Evolutionary conservation across 163 green algal genomes (phyloP).

Genomic region (Scenedesmus sp.): DNA sequence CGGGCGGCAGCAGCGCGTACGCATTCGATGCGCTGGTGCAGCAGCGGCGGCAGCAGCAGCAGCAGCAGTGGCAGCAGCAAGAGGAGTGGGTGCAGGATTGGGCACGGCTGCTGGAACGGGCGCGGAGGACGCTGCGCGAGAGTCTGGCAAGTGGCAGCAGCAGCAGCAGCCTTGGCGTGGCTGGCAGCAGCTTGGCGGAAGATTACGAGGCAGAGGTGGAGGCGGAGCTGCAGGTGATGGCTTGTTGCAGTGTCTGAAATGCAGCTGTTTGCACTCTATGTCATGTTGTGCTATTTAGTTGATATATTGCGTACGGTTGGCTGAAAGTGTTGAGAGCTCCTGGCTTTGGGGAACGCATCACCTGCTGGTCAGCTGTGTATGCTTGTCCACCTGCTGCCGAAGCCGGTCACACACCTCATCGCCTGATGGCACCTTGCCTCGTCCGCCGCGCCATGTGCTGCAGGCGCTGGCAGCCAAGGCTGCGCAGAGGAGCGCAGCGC

Average conservation of each 20-base stretch:
- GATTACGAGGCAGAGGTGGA: not conserved
- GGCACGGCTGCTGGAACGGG: not conserved
- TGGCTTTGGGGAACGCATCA: too few relatives aligned
- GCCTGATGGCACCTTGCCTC: too few relatives aligned
- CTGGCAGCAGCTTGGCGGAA: not conserved
- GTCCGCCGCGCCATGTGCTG: not conserved
- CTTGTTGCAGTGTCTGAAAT: too few relatives aligned
- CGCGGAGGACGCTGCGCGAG: constrained; percentile 1
- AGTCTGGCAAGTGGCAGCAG: not conserved
- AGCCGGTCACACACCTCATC: too few relatives aligned
- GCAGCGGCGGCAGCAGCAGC: constrained; percentile 21
- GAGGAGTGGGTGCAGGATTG: constrained; percentile 45
- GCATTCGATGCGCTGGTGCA: not conserved
- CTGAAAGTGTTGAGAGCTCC: not conserved
- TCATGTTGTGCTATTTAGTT: not conserved
- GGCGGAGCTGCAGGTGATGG: not conserved
- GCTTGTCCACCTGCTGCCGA: too few relatives aligned
- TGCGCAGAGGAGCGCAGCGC: not conserved
- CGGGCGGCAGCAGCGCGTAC: constrained; percentile 12
- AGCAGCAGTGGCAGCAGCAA: constrained; percentile 40
- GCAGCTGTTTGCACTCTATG: too few relatives aligned
- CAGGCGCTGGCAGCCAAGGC: not conserved
- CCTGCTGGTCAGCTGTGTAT: too few relatives aligned
- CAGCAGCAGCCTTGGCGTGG: not conserved
- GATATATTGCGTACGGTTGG: not conserved